Evolutionary conservation across 1,284 basidiomycete species (phyloP), one percentile per base, ranked within the genome.

Genomic region (Waitea zeae): DNA sequence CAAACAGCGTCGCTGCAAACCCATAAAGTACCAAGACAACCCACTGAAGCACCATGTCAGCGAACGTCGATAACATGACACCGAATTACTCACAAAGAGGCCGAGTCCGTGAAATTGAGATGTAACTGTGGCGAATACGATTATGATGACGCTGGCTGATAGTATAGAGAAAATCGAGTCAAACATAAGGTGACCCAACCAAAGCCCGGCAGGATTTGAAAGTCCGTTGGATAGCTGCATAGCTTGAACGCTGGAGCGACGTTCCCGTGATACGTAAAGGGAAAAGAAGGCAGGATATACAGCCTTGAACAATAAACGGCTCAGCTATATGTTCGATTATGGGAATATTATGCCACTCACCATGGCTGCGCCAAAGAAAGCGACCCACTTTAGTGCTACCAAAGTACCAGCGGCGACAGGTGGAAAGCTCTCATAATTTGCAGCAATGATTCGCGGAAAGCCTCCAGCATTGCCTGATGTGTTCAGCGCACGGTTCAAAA

Each of bases 181-280:
- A 50, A 79, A 82, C 43, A 78, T 55, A 4, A 84, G 59, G 51
- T 87, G 82, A 0, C 82, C 82, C 2, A 84, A 56, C 81, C 82
- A 86, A 17, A 86, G 58, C 0, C 76, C 78, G 19, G 70, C 51
- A 4, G 82, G 79, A 36, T 78, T 61, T 4, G 72, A 64, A 20
- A 84, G 57, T 1, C 82, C 82, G 46, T 87, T 87, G 20, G 76
- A 81, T 18, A 78, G 54, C 41, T 79, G 74, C 76, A 80, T 86
- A 4, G 76, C 78, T 52, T 75, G 80, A 2, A 75, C 78, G 28
- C 67, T 70, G 5, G 72, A 75, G 30, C 62, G 61, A 18, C 70
- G 67, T 48, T 78, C 79, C 42, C 62, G 67, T 12, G 70, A 68
- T 4, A 82, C 76, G 49, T 86, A 87, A 11, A 87, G 49, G 6